These are phyloP conservation scores for Dictyostelium intermedium DNA, from an alignment of 78 protist genomes.

Conservation along the genomic window DNA sequence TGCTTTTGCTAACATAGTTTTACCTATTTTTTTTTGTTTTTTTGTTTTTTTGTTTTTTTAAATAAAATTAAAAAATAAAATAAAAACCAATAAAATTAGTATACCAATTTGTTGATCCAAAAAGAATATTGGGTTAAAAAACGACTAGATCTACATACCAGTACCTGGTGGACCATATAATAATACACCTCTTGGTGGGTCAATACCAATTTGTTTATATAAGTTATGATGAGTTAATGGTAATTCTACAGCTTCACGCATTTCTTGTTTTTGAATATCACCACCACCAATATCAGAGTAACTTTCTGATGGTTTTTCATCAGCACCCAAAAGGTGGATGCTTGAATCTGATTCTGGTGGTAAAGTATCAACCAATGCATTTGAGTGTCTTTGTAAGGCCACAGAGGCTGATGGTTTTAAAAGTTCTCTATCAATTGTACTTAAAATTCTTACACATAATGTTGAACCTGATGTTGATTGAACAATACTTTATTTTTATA, in stretches of 20 bases:
- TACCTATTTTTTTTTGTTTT: not conserved
- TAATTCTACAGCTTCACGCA: conserved; percentile 99
- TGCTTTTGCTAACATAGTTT: conserved; percentile 99
- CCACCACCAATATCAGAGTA: conserved; percentile 98
- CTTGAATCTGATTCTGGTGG: conserved; percentile 99
- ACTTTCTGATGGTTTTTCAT: conserved; percentile 87
- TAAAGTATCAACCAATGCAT: conserved; percentile 97
- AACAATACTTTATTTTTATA: conserved; percentile 85
- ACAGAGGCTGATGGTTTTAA: conserved; percentile 99
- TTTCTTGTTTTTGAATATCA: conserved; percentile 99
- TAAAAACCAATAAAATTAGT: no score
- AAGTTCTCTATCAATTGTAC: conserved; percentile 98
- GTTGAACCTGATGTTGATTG: conserved; percentile 96
- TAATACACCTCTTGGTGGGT: conserved; percentile 99
- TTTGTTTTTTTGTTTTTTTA: no score
- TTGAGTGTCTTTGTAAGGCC: conserved; percentile 94
- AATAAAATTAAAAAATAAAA: not conserved
- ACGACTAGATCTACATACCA: conserved; percentile 79
- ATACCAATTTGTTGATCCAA: no score
- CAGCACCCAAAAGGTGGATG: conserved; percentile 91
- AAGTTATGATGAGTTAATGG: conserved; percentile 98
- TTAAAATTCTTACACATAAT: conserved; percentile 97
- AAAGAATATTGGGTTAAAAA: no score
- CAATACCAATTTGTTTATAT: conserved; percentile 98
- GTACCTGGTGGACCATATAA: conserved; percentile 99